Evolutionary conservation across 2,329 filamentous ascomycete species (phyloP), one percentile per base, ranked within the genome.

Genomic region (Neofusicoccum ribis): DNA sequence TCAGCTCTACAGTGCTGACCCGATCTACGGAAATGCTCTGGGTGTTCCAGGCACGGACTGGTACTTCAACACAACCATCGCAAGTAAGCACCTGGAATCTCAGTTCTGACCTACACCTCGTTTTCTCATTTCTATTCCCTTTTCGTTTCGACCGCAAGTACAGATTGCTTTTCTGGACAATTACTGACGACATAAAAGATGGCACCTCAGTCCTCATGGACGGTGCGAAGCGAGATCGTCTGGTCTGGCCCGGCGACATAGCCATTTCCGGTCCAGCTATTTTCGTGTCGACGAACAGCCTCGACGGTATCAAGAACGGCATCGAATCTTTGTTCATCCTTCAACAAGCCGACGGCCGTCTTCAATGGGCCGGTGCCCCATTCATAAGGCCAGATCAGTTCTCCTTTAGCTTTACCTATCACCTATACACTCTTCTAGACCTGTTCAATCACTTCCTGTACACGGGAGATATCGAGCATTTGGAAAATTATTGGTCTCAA

Each of bases 231-330:
- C 72, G 78, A 3, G 78, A 80, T 65, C 72, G 77, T 2, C 72
- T 78, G 1, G 78, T 80, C 8, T 80, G 79, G 75, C 80, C 82
- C 0, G 82, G 82, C 6, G 81, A 84, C 61, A 83, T 84, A 81
- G 82, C 79, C 0, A 78, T 83, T 58, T 81, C 82, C 2, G 79
- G 83, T 0, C 80, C 59, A 77, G 77, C 37, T 6, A 47, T 36
- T 11, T 60, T 60, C n/a, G 59, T 63, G 3, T 80, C 77, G 52
- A 74, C 77, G n/a, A 79, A 79, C 3, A 77, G 81, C 60, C 66
- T 83, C 31, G 78, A 83, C 12, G 81, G 80, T 63, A 78, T 83
- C 0, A 46, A 75, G 61, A 82, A 82, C 68, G 81, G 81, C 2
- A 68, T 77, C 77, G 39, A 60, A 2, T 20, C 27, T 17, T 8